phyloP scores from a whole-genome alignment of 2,329 filamentous ascomycete genomes.

The Fusarium sp. region DNA sequence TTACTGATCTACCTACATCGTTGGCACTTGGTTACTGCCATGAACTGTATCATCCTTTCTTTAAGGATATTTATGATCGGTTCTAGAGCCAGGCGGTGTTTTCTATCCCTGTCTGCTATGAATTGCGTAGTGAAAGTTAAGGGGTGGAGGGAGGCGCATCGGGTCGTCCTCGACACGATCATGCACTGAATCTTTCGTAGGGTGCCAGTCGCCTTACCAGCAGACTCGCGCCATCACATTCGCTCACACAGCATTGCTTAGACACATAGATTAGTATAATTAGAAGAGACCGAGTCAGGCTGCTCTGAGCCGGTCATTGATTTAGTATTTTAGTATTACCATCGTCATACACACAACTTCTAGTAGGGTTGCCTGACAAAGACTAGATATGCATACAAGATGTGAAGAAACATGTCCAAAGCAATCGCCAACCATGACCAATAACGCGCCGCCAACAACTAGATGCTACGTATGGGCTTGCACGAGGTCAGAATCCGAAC shows the following conservation, averaged over 20 bases:
- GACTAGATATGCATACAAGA: constrained; percentile 39
- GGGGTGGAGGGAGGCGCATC: neutral
- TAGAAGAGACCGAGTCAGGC: constrained; percentile 29
- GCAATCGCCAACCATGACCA: constrained; percentile 25
- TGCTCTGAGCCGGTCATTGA: constrained; percentile 19
- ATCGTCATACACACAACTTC: constrained; percentile 30
- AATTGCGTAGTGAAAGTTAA: neutral
- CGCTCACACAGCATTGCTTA: constrained; percentile 11
- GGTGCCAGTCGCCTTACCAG: neutral
- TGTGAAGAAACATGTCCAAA: constrained; percentile 40
- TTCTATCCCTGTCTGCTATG: neutral
- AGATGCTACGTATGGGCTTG: neutral
- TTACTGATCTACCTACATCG: neutral
- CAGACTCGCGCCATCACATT: neutral
- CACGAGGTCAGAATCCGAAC: constrained; percentile 58
- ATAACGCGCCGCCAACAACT: constrained; percentile 4
- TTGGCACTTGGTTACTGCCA: neutral
- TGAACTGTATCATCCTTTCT: neutral
- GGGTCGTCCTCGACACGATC: neutral
- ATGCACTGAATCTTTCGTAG: neutral
- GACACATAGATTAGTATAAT: constrained; percentile 29
- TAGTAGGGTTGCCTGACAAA: constrained; percentile 33
- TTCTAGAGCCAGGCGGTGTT: neutral
- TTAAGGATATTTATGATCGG: neutral
- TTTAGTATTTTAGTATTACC: constrained; percentile 44